phyloP scores from a whole-genome alignment of 2,329 filamentous ascomycete genomes.

The Cladophialophora psammophila region DNA sequence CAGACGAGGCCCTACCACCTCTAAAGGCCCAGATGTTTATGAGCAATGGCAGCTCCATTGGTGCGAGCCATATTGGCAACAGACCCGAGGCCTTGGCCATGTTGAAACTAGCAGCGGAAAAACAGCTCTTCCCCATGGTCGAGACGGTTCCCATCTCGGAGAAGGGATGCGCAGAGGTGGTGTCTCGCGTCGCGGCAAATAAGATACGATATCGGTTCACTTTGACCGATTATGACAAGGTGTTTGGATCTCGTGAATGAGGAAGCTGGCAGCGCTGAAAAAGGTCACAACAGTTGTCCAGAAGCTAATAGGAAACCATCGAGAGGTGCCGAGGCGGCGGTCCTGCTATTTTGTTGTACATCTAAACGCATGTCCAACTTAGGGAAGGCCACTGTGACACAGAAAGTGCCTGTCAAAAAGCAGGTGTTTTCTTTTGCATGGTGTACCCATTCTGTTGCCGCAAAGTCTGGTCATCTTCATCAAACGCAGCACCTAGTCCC shows the following conservation, averaged over 20 bases:
- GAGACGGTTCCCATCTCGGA: conserved; percentile 75
- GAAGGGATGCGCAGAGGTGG: conserved; percentile 72
- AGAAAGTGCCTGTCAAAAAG: not conserved
- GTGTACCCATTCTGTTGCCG: too few relatives aligned
- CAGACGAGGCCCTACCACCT: conserved; percentile 71
- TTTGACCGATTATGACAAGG: conserved; percentile 67
- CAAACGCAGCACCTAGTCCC: too few relatives aligned
- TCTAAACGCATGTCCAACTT: not conserved
- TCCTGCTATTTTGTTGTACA: not conserved
- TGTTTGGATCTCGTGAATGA: conserved; percentile 58
- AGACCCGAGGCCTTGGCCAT: conserved; percentile 74
- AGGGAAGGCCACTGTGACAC: not conserved
- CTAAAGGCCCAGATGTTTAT: conserved; percentile 79
- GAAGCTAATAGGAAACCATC: not conserved
- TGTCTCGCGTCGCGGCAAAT: conserved; percentile 73
- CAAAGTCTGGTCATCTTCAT: too few relatives aligned
- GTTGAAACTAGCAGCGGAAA: conserved; percentile 74
- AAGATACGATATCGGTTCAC: conserved; percentile 77
- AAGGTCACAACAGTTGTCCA: not conserved
- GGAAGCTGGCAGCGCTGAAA: not conserved
- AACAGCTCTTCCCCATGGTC: conserved; percentile 73
- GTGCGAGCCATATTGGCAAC: conserved; percentile 74
- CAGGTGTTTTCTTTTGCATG: not conserved
- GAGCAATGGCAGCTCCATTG: conserved; percentile 74
- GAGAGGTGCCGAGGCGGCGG: not conserved